A percentile compares a stretch with the other conserved stretches of the same genome.
Evolutionary conservation across 2,329 filamentous ascomycete genomes (phyloP).

Genomic region (Coniella vitis): DNA sequence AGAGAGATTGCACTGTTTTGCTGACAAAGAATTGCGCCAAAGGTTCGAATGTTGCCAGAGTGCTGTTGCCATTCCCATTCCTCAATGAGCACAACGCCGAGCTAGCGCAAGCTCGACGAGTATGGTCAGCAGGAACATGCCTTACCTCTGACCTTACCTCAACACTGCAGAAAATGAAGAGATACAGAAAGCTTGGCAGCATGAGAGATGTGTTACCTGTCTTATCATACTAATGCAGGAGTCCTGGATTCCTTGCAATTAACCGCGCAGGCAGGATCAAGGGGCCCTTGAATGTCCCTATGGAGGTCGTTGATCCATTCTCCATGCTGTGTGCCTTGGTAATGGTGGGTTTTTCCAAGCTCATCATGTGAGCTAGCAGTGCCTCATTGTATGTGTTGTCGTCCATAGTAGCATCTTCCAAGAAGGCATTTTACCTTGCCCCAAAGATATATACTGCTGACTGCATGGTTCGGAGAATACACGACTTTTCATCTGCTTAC

Average conservation of each 20-base stretch:
- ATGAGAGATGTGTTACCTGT: slow-evolving; percentile 17
- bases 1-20: neutral
- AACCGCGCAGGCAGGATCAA: no score
- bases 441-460: neutral
- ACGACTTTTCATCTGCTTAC: slow-evolving; percentile 20
- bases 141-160: slow-evolving; percentile 28
- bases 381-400: neutral
- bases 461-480: neutral
- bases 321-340: neutral
- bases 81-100: neutral
- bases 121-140: slow-evolving; percentile 23
- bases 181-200: slow-evolving; percentile 3
- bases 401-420: neutral
- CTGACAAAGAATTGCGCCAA: neutral
- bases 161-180: slow-evolving; percentile 12
- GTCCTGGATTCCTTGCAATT: neutral
- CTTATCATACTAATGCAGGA: slow-evolving; percentile 7
- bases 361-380: neutral
- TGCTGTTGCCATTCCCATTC: neutral
- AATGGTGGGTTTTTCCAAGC: neutral
- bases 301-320: neutral
- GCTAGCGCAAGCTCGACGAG: slow-evolving; percentile 7
- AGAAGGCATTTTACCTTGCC: slow-evolving; percentile 2
- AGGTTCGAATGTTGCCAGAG: neutral
- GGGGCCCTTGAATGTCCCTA: no score